Conservation (phyloP, 2,329 filamentous ascomycete species). For the Venturia effusa region DNA sequence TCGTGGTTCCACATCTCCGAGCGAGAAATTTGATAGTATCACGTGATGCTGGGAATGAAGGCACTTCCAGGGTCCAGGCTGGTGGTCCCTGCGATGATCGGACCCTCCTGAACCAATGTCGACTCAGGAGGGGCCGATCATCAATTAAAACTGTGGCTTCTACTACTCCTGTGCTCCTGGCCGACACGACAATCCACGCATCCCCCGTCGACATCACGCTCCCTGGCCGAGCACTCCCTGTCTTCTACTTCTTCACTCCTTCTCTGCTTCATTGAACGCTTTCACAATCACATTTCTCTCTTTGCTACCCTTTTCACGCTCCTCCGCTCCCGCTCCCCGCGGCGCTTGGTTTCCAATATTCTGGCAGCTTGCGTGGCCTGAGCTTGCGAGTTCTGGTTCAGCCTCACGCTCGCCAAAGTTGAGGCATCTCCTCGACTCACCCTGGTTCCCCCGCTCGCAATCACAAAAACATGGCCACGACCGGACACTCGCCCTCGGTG, state of each 20-base stretch:
- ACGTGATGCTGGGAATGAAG: too few species aligned
- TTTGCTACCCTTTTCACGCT: neutral
- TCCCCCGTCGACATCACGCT: neutral
- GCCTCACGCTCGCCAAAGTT: neutral
- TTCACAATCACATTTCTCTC: too few species aligned
- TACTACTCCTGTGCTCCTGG: neutral
- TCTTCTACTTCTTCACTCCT: neutral
- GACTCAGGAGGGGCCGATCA: slow-evolving; percentile 4
- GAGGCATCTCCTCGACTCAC: neutral
- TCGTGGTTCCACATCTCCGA: too few species aligned
- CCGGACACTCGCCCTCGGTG: neutral
- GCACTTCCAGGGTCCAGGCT: too few species aligned
- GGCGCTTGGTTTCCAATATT: neutral
- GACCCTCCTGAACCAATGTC: too few species aligned
- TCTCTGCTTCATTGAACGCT: neutral
- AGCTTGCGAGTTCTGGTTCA: neutral
- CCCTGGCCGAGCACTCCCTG: neutral
- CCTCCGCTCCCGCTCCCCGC: neutral
- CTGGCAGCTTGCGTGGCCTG: slow-evolving; percentile 3
- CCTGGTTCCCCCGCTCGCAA: neutral
- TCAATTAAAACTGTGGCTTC: neutral
- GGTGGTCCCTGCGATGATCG: too few species aligned
- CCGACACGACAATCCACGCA: neutral
- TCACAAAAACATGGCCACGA: slow-evolving; percentile 12
- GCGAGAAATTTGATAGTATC: too few species aligned